Conservation (phyloP, 768 basidiomycete genomes). For the Suillus hirtellus region DNA sequence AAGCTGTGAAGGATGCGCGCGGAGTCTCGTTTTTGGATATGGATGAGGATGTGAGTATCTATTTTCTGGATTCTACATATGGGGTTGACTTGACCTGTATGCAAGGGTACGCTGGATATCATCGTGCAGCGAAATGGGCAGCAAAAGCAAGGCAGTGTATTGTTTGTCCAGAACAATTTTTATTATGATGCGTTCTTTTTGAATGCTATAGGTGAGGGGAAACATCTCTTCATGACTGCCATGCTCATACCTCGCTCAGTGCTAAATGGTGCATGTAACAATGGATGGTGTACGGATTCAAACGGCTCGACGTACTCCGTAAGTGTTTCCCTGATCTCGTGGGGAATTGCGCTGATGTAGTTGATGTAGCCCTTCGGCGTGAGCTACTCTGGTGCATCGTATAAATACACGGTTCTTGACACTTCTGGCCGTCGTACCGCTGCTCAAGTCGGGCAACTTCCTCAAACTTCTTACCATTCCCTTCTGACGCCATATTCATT, state of each 20-base stretch:
- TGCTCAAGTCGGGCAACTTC: constrained; percentile 92
- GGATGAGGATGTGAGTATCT: constrained; percentile 84
- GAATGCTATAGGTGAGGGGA: constrained; percentile 77
- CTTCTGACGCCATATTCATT: constrained; percentile 91
- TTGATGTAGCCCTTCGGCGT: constrained; percentile 81
- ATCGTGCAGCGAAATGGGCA: constrained; percentile 82
- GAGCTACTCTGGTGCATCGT: constrained; percentile 91
- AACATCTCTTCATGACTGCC: neutral
- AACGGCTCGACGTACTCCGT: constrained; percentile 78
- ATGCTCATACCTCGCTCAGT: constrained; percentile 46
- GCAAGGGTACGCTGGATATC: constrained; percentile 88
- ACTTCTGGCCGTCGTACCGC: constrained; percentile 86
- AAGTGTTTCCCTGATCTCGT: constrained; percentile 28
- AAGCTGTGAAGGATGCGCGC: constrained; percentile 73
- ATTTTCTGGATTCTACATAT: neutral
- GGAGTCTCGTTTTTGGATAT: constrained; percentile 84
- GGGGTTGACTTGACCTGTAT: neutral
- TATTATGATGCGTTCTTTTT: constrained; percentile 99
- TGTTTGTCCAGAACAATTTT: constrained; percentile 95
- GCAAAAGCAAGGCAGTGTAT: constrained; percentile 58
- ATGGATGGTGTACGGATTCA: constrained; percentile 68
- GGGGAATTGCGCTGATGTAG: constrained; percentile 12
- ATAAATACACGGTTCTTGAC: constrained; percentile 96
- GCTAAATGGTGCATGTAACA: constrained; percentile 89
- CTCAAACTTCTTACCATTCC: constrained; percentile 90